phyloP scores from a whole-genome alignment of 208 protist species.

The Acanthamoeba castellanii region DNA sequence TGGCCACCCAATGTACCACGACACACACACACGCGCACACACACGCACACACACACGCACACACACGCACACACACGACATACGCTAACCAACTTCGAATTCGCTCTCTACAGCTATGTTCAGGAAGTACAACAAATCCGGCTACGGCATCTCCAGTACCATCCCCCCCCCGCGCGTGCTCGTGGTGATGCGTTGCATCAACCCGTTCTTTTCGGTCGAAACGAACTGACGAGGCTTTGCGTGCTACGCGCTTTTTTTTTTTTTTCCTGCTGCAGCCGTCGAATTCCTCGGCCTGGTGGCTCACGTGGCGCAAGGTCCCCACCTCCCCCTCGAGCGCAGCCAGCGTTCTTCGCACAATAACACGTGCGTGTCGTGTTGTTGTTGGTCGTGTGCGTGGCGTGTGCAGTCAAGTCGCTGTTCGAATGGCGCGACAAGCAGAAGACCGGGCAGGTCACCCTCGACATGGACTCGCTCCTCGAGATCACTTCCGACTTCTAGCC shows the following conservation, averaged over 20 bases:
- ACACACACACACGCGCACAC: background rate
- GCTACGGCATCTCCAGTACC: conserved; percentile 17
- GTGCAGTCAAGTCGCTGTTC: conserved; percentile 32
- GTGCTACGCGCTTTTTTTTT: background rate
- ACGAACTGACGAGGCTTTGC: background rate
- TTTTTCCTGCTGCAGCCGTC: background rate
- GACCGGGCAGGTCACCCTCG: background rate
- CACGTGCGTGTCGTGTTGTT: too few relatives aligned
- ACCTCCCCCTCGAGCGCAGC: background rate
- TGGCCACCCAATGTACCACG: background rate
- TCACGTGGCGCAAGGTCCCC: background rate
- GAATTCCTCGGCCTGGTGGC: conserved; percentile 34
- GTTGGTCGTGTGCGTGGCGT: too few relatives aligned
- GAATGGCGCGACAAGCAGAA: conserved; percentile 51
- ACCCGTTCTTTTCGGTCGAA: background rate
- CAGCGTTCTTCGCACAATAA: too few relatives aligned
- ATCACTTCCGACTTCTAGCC: background rate
- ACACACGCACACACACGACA: background rate
- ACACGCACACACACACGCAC: background rate
- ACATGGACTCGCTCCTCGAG: conserved; percentile 49
- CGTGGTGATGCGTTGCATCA: background rate
- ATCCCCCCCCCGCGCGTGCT: background rate
- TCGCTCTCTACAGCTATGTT: background rate
- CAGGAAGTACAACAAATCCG: conserved; percentile 11
- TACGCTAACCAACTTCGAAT: background rate